Base-by-base conservation (phyloP, 2,329 filamentous ascomycete genomes). In the Dothideomycetes sp. region DNA sequence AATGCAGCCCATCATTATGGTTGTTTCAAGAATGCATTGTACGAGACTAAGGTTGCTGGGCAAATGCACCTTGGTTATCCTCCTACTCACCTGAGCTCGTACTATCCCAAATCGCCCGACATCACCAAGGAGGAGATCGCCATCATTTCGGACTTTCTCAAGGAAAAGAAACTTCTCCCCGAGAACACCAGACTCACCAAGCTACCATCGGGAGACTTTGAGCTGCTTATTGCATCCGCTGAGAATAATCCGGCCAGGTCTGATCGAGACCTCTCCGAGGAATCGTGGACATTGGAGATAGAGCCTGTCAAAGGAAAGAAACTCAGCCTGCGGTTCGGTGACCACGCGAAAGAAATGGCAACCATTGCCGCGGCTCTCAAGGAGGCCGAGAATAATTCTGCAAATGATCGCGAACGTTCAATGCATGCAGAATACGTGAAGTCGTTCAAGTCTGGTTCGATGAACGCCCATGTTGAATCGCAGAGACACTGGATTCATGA, bases 401-500 rank as follows among this genome's bases (percentile, higher is more conserved):
- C 59, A 33, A 70, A 69, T 43, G 53, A 66, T 3, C 62, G 60
- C 32, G 55, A 70, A 46, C 51, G 52, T 15, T 54, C 57, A 37
- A 69, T 70, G 62, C 45, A 47, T 16, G 34, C 22, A 5, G 39
- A 40, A 39, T 72, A 72, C 42, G 57, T 64, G 22, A 69, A 68
- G 45, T 61, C 63, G 29, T 73, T 72, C 55, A 51, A 59, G 12
- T 68, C 67, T 5, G 70, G 70, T 8, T 66, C 66, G 3, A 56
- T 72, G 43, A 56, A 68, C 34, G 61, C 66, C 1, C 72, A 68
- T 55, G 66, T 68, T 45, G 61, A 69, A 36, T 65, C 66, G 27
- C 69, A 73, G 48, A 59, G 64, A 18, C 62, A 61, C 15, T 75
- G 71, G 71, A 71, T 74, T 35, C 60, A 62, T 35, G 69, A 75